Conservation (phyloP, 2,329 filamentous ascomycete genomes). For the Colletotrichum sp. region DNA sequence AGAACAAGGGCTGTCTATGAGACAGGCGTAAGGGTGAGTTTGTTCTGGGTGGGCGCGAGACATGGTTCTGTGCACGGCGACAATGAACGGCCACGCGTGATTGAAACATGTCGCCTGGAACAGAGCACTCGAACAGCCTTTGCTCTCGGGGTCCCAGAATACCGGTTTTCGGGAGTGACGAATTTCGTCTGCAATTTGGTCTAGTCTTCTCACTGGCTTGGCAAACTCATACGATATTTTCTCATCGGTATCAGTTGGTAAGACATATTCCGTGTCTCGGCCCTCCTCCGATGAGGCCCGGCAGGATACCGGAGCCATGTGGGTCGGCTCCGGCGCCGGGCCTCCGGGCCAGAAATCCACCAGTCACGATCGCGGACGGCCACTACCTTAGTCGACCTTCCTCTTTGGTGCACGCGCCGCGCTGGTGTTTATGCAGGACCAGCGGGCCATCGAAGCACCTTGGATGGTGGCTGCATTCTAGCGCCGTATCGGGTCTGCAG, state of each 20-base stretch:
- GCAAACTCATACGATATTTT: neutral
- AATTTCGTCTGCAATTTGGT: neutral
- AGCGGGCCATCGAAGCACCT: neutral
- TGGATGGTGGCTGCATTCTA: neutral
- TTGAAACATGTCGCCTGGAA: neutral
- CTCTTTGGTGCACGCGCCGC: neutral
- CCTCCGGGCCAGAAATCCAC: neutral
- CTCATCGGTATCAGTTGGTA: neutral
- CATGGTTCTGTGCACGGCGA: neutral
- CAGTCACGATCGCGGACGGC: neutral
- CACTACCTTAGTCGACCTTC: neutral
- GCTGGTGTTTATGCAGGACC: neutral
- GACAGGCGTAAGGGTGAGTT: slow-evolving; percentile 1
- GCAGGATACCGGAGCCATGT: neutral
- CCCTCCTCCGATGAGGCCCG: neutral
- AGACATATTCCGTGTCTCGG: neutral
- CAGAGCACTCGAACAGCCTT: neutral
- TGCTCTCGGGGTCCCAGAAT: neutral
- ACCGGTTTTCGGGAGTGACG: neutral
- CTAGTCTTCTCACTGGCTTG: neutral
- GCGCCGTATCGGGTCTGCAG: neutral
- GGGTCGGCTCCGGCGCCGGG: neutral
- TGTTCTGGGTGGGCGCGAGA: slow-evolving; percentile 1
- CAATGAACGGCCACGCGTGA: neutral
- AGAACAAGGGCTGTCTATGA: neutral